A percentile compares a stretch with the other conserved stretches of the same genome.
Evolutionary conservation across 805 yeast genomes (phyloP).

Genomic region (Barnettozyma botsteinii): DNA sequence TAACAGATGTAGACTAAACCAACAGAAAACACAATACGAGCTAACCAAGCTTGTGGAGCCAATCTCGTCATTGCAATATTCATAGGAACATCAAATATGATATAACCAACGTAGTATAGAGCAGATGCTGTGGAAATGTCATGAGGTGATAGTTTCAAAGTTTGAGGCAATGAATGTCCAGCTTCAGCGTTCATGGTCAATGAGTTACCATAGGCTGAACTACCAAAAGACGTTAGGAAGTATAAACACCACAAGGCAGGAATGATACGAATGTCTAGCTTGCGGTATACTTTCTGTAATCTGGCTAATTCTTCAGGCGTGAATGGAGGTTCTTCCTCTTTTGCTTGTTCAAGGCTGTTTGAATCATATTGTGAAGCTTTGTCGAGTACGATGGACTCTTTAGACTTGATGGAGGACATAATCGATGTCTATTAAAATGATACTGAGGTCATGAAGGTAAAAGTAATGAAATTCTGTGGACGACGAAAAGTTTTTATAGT

Average conservation of each 20-base stretch:
- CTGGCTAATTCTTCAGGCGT: constrained; percentile 28
- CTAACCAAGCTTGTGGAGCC: constrained; percentile 81
- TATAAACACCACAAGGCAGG: constrained; percentile 81
- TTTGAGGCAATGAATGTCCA: constrained; percentile 55
- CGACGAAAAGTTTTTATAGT: not conserved
- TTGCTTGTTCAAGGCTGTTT: constrained; percentile 7
- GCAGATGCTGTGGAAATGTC: constrained; percentile 74
- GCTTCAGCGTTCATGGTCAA: constrained; percentile 66
- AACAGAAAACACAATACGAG: constrained; percentile 69
- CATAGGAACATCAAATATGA: constrained; percentile 84
- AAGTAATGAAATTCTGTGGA: too few species aligned
- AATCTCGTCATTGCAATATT: constrained; percentile 76
- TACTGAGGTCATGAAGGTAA: not conserved
- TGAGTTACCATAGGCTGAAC: constrained; percentile 70
- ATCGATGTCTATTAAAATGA: not conserved
- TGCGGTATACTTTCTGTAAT: constrained; percentile 51
- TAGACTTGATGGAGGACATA: constrained; percentile 3
- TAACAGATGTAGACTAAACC: constrained; percentile 77
- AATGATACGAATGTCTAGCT: constrained; percentile 63
- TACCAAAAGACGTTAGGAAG: constrained; percentile 74
- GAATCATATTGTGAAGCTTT: constrained; percentile 1
- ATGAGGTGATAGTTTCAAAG: constrained; percentile 46
- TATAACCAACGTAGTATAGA: constrained; percentile 74
- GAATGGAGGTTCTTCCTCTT: constrained; percentile 9
- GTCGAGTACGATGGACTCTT: not conserved